Conservation (phyloP, 192 early-diverging fungal genomes). For the Funneliformis geosporum region DNA sequence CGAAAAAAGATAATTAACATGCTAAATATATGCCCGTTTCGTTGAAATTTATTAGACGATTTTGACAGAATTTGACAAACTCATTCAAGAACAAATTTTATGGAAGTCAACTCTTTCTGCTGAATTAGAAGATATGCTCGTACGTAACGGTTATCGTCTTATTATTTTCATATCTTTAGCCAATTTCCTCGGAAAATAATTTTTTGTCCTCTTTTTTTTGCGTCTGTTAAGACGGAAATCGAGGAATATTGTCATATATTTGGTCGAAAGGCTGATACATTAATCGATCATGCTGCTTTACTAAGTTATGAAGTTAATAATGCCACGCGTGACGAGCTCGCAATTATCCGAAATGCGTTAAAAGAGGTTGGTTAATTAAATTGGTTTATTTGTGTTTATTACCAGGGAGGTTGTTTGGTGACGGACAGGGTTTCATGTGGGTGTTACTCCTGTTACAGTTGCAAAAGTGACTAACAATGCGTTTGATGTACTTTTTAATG, state of each 20-base stretch:
- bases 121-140: constrained; percentile 32
- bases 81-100: constrained; percentile 30
- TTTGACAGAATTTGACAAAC: constrained; percentile 23
- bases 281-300: constrained; percentile 11
- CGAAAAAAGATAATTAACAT: no score
- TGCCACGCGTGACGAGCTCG: constrained; percentile 11
- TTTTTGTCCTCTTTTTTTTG: background rate
- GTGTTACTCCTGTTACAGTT: no score
- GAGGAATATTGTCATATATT: constrained; percentile 24
- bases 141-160: background rate
- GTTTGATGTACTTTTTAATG: background rate
- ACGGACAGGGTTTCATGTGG: no score
- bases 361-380: constrained; percentile 1
- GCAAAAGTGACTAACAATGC: background rate
- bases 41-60: background rate
- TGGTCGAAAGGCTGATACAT: constrained; percentile 19
- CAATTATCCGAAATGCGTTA: constrained; percentile 16
- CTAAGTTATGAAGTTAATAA: background rate
- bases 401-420: background rate
- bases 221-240: constrained; percentile 12
- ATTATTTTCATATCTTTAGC: background rate
- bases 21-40: background rate
- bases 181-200: background rate
- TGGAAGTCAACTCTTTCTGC: constrained; percentile 27
- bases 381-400: background rate